Base-by-base conservation (phyloP, 1,284 basidiomycete species). In the Moesziomyces globuligerus region DNA sequence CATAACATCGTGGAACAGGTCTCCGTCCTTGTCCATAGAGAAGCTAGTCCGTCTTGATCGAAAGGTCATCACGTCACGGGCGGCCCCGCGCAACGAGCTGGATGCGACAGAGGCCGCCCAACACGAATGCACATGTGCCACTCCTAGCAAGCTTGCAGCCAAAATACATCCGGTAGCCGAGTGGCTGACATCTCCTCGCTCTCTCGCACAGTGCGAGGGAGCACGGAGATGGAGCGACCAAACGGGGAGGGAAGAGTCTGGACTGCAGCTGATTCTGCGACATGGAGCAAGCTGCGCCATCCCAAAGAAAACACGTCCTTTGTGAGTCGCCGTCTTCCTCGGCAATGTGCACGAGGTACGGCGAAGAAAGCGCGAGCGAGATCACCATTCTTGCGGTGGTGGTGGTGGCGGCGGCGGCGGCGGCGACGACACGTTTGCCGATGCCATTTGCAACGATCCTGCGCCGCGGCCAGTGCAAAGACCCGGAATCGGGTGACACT, bases 141-240 rank as follows among this genome's bases (percentile, higher is more conserved):
- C 32, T 17, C 10, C 15, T 10, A 29, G 5, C 11, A 34, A 17
- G 6, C 32, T 43, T 23, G 28, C 42, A 25, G 36, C 11, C 21
- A 37, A 21, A 21, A 6, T 25, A 48, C 55, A 15, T 40, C 48
- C 55, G 62, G 51, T 66, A 66, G 20, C 62, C 55, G 55, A 55
- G 40, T 48, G 49, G 56, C 62, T 66, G 55, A 48, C 51, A 59
- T 50, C 38, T 46, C 17, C 5, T 10, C 20, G 36, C 29, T 1
- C 26, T 25, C 25, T 23, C n/a, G n/a, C n/a, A n/a, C 13, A 10
- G 36, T 9, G 48, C 28, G 32, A 17, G 15, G 46, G 13, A 36
- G 26, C 44, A 54, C 42, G 5, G 15, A 61, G 53, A 69, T 54
- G 67, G 56, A 73, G 68, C 58, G 62, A 44, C 64, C 34, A 47